Conservation (phyloP, 2,329 filamentous ascomycete species). For the Sclerotinia nivalis region DNA sequence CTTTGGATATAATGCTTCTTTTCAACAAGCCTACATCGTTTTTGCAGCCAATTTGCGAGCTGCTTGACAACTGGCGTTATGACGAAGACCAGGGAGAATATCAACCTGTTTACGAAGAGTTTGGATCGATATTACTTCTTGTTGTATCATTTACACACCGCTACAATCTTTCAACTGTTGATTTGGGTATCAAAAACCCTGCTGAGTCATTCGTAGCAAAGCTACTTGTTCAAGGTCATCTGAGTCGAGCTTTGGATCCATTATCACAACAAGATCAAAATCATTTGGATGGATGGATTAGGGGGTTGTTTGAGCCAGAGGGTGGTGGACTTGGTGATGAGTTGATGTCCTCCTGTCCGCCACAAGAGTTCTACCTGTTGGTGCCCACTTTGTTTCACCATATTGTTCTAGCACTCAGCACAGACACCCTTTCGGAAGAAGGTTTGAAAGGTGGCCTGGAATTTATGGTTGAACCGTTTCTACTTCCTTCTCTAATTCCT, state of each 20-base stretch:
- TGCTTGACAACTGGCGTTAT: conserved; percentile 78
- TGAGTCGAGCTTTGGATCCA: conserved; percentile 58
- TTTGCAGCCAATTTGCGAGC: conserved; percentile 69
- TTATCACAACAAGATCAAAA: conserved; percentile 63
- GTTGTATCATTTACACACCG: conserved; percentile 74
- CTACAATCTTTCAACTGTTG: conserved; percentile 64
- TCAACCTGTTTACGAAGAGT: conserved; percentile 84
- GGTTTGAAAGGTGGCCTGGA: conserved; percentile 74
- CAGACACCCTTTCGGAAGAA: conserved; percentile 65
- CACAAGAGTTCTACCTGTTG: conserved; percentile 79
- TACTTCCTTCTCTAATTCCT: conserved; percentile 75
- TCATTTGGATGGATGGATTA: conserved; percentile 73
- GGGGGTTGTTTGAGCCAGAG: conserved; percentile 74
- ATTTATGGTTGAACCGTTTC: conserved; percentile 76
- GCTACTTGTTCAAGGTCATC: conserved; percentile 60
- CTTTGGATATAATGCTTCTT: conserved; percentile 72
- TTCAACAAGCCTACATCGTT: conserved; percentile 72
- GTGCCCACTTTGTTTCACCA: conserved; percentile 77
- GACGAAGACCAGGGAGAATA: conserved; percentile 84
- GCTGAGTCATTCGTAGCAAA: conserved; percentile 68
- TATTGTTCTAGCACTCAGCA: conserved; percentile 69
- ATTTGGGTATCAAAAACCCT: conserved; percentile 58
- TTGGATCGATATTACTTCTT: conserved; percentile 73
- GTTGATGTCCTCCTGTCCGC: conserved; percentile 77
- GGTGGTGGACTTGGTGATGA: conserved; percentile 74